Evolutionary conservation across 1,284 basidiomycete species (phyloP), one percentile per base, ranked within the genome.

Genomic region (Cutaneotrichosporon sp.): DNA sequence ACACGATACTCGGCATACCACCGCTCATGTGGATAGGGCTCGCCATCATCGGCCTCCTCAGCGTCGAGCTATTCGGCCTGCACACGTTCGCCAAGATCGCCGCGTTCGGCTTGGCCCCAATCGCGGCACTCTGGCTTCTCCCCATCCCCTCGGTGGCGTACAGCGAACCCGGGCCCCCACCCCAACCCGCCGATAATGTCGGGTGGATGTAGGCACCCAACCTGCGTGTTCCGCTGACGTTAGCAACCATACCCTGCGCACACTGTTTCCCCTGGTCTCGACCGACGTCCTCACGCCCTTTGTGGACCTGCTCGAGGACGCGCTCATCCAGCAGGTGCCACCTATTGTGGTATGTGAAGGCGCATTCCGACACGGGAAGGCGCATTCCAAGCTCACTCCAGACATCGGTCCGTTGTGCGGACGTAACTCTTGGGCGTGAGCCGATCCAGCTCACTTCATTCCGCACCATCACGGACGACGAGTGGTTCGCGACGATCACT

Each of bases 291-390:
- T 81, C n/a, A 72, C 72, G 4, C 79, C 79, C 2, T 78, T 80
- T 53, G 70, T 81, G 31, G 80, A 81, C 61, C 67, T 81, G 2
- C 66, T 81, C 36, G 79, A 80, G 58, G 79, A 80, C 56, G 78
- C 79, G 1, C 67, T 80, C 49, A 69, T 75, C 16, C 63, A 72
- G 38, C 77, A 80, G 60, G 74, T 79, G 2, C 79, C 79, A 0
- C 75, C 79, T 0, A 67, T 79, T 13, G 72, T 80, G 22, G 55
- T 57, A 31, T 49, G 16, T 22, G 6, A n/a, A 16, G 4, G 20
- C 3, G 27, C 45, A n/a, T 36, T 18, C 54, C 11, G n/a, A n/a
- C n/a, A n/a, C n/a, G n/a, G 24, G 8, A 9, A 10, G 22, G 13
- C 13, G n/a, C 9, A 16, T 20, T 10, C 27, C 29, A 29, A 3